Base-by-base conservation (phyloP, 202 grass and related monocot genomes). In the Musa balbisiana region DNA sequence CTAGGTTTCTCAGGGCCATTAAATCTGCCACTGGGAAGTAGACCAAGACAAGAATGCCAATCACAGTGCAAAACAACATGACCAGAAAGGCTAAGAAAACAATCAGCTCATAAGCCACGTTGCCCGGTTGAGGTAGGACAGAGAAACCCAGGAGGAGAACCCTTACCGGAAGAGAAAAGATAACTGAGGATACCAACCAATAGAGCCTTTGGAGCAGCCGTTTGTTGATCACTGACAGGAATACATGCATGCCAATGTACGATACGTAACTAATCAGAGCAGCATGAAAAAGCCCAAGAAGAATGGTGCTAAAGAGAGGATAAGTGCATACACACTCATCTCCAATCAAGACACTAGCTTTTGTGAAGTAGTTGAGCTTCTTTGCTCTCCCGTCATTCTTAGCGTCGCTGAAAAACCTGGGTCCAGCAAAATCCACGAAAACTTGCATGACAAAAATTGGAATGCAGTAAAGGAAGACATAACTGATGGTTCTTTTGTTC, bases 131-230 rank as follows among this genome's bases (percentile, higher is more conserved):
- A 15, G 91, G 85, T 74, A 98, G 79, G 13, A 92, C 91, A 78
- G 95, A 91, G 67, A 98, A 91, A 69, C 95, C 95, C 62, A 99
- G 85, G n/a, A 99, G 89, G 66, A 94, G 83, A 78, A 94, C 88
- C 72, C 91, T 88, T 67, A 92, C 59, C 74, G 87, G 85, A 74
- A 89, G 84, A 63, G 91, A 85, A 78, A 87, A 82, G 56, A 91
- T 82, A 78, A 98, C 83, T 33, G 90, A 91, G 20, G 84, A 81
- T 70, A 91, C 85, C 73, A 98, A 77, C 75, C 78, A 80, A 65
- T 79, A 91, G 72, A 98, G 88, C 75, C 91, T 90, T 84, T 82
- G 89, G 80, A 85, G 86, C 86, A 97, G 83, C 67, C 76, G 78
- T 80, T 93, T 97, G 79, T 97, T 97, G 87, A 97, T 92, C 55